Evolutionary conservation across 257 asterid genomes (phyloP), one percentile per base, ranked within the genome.

Genomic region (Petrea volubilis): DNA sequence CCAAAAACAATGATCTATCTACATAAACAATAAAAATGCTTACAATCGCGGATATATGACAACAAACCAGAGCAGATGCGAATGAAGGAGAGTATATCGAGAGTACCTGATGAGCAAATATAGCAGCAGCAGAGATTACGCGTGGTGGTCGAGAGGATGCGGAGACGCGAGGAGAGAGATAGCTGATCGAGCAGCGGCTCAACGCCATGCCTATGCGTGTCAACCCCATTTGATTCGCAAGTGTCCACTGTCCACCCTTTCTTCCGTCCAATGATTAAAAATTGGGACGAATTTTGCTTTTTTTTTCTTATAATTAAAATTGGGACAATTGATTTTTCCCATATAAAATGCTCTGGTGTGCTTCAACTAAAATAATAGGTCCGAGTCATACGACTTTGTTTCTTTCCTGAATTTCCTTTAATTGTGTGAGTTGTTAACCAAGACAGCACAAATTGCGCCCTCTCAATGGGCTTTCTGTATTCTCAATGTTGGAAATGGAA

Each of bases 91-190:
- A 14, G 31, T 13, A 8, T 23, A 21, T 15, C 27, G 27, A 38
- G 53, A 68, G 64, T 64, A 84, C 89, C 89, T 74, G 87, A 28
- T 71, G 81, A 60, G 67, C 36, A 53, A 60, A 68, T 38, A 57
- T 14, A 52, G 81, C 51, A 52, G 81, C 51, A 44, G 81, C 49
- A 52, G 77, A 31, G 53, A 18, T 5, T 27, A 67, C 38, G 62
- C 34, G 75, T 3, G 74, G 75, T 3, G 74, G 74, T 21, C 31
- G 80, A 63, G 52, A 24, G 20, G 13, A 33, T 24, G 72, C 53
- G 34, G 57, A 29, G 44, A 66, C 27, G 72, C 75, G 74, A 63
- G 73, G 70, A 47, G 86, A 69, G 78, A 70, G 59, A 75, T 6
- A 74, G 66, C 60, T 60, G 66, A 57, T 62, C 34, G 83, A 24